Conservation (phyloP, 495 filamentous ascomycete species). For the Talaromyces wortmannii region DNA sequence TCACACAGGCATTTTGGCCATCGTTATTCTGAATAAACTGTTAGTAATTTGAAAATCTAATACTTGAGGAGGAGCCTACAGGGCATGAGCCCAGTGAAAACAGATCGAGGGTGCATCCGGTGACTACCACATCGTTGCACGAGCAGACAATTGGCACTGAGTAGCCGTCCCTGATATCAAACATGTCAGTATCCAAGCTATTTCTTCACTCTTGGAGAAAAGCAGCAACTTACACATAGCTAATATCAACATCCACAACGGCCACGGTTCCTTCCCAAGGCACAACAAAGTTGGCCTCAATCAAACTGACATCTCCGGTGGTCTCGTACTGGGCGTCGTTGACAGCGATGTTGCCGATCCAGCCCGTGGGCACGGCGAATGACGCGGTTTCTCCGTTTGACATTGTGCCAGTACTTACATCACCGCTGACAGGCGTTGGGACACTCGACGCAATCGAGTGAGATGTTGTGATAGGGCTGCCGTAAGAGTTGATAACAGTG, state of each 20-base stretch:
- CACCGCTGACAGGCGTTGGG: background rate
- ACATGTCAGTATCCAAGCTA: background rate
- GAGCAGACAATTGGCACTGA: constrained; percentile 18
- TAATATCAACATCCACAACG: background rate
- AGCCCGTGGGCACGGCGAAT: background rate
- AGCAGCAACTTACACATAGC: background rate
- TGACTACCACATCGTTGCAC: constrained; percentile 7
- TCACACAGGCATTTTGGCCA: constrained; percentile 9
- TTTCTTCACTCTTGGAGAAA: background rate
- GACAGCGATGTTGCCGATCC: constrained; percentile 1
- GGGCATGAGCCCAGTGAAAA: constrained; percentile 9
- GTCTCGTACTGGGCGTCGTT: background rate
- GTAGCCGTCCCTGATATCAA: constrained; percentile 13
- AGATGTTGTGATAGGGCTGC: background rate
- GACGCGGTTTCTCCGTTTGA: background rate
- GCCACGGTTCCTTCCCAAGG: background rate
- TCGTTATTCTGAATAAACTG: background rate
- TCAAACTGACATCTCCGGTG: background rate
- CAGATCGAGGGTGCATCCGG: constrained; percentile 21
- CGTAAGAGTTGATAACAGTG: background rate
- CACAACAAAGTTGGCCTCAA: constrained; percentile 3
- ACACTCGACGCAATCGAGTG: background rate
- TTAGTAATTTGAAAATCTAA: background rate
- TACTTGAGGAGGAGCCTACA: background rate
- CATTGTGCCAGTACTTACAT: background rate